These are phyloP conservation scores for Metschnikowia santaceciliae DNA, from an alignment of 805 yeast species.

Conservation along the genomic window DNA sequence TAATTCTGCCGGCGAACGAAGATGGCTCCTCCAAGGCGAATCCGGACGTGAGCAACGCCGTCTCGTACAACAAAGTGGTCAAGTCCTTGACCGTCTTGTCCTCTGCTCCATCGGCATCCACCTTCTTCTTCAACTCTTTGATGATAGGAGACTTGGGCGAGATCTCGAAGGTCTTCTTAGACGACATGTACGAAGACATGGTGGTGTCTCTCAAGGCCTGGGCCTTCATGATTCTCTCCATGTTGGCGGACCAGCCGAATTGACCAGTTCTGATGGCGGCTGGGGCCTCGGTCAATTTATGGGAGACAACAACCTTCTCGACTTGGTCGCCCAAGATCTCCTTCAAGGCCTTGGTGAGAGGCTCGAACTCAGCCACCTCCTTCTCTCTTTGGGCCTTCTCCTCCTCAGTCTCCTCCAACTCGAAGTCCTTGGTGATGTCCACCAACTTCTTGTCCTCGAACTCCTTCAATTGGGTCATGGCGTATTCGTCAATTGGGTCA, in stretches of 20 bases:
- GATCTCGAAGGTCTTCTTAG: constrained; percentile 98
- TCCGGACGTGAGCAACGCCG: constrained; percentile 98
- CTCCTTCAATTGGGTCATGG: constrained; percentile 98
- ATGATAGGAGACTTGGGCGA: constrained; percentile 96
- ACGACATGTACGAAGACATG: constrained; percentile 99
- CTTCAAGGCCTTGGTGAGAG: constrained; percentile 92
- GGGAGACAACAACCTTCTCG: constrained; percentile 98
- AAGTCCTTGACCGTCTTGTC: constrained; percentile 98
- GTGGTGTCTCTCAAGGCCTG: constrained; percentile 98
- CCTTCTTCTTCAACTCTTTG: constrained; percentile 93
- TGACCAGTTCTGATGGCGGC: constrained; percentile 99
- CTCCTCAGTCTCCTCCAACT: constrained; percentile 96
- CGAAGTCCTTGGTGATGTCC: constrained; percentile 98
- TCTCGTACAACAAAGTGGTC: constrained; percentile 93
- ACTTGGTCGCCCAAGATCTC: constrained; percentile 97
- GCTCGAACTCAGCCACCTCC: constrained; percentile 88
- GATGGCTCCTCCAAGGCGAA: constrained; percentile 98
- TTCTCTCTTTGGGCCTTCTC: constrained; percentile 93
- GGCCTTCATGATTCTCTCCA: constrained; percentile 99
- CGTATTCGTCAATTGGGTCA: constrained; percentile 99
- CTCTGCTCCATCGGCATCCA: constrained; percentile 94
- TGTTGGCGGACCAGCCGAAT: constrained; percentile 99
- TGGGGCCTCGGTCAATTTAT: constrained; percentile 96
- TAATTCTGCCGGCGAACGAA: constrained; percentile 95
- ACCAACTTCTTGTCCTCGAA: constrained; percentile 98